These are phyloP conservation scores for Tolypocladium nubicola DNA, from an alignment of 2,329 filamentous ascomycete species.

Conservation along the genomic window DNA sequence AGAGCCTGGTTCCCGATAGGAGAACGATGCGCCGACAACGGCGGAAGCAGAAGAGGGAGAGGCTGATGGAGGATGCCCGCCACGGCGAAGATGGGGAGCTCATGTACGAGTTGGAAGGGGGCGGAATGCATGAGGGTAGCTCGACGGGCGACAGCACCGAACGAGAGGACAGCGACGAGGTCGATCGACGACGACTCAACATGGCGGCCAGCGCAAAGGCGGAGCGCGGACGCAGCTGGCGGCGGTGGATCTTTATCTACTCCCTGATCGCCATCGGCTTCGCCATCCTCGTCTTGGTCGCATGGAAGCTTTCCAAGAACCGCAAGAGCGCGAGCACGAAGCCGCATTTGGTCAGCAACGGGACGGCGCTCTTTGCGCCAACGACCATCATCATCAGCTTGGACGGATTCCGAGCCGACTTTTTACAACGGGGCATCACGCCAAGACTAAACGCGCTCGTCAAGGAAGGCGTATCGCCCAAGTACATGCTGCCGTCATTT, in stretches of 20 bases:
- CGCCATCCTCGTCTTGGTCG: constrained; percentile 42
- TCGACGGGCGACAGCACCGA: constrained; percentile 52
- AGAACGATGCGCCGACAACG: constrained; percentile 37
- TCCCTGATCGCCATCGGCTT: constrained; percentile 41
- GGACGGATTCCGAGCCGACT: constrained; percentile 93
- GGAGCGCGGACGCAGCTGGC: constrained; percentile 41
- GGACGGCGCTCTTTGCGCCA: constrained; percentile 77
- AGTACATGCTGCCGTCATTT: constrained; percentile 90
- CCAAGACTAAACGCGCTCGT: constrained; percentile 73
- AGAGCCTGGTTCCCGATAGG: constrained; percentile 39
- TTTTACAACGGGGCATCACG: constrained; percentile 72
- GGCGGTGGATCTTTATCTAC: constrained; percentile 43
- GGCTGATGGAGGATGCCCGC: constrained; percentile 39
- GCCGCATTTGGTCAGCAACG: constrained; percentile 53
- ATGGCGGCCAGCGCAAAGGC: constrained; percentile 34
- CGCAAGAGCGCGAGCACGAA: constrained; percentile 22
- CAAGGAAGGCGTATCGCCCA: constrained; percentile 73
- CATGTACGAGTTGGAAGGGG: constrained; percentile 88
- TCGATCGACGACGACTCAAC: constrained; percentile 42
- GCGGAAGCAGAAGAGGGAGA: constrained; percentile 42
- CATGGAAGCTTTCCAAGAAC: constrained; percentile 47
- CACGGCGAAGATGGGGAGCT: constrained; percentile 62
- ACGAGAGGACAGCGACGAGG: constrained; percentile 47
- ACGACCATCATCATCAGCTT: constrained; percentile 91
- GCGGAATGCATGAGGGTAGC: constrained; percentile 57